Evolutionary conservation across 1,284 basidiomycete species (phyloP).

Genomic region (Vanrija sp.): DNA sequence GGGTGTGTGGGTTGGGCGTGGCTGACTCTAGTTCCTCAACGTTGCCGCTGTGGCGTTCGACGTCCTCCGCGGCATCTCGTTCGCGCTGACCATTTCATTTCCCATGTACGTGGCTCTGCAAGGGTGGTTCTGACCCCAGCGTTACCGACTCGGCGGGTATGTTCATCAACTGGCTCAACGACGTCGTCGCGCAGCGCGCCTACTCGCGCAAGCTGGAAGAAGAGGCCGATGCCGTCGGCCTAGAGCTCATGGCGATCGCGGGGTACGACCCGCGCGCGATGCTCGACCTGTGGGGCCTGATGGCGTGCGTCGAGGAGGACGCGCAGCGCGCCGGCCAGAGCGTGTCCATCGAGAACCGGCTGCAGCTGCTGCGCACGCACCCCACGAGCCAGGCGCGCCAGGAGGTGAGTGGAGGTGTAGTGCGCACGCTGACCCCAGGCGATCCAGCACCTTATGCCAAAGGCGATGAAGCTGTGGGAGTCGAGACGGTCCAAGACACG

Average conservation of each 20-base stretch:
- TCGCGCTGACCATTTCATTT: constrained; percentile 54
- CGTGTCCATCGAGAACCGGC: constrained; percentile 34
- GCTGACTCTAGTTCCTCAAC: constrained; percentile 49
- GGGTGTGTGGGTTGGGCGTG: constrained; percentile 10
- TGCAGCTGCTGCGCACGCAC: constrained; percentile 52
- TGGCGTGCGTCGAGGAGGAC: constrained; percentile 52
- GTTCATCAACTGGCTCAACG: constrained; percentile 53
- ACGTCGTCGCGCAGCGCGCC: constrained; percentile 52
- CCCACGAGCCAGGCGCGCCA: constrained; percentile 51
- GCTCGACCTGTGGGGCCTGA: constrained; percentile 52
- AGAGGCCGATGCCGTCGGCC: constrained; percentile 54
- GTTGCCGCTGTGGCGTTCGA: constrained; percentile 54
- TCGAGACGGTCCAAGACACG: no score
- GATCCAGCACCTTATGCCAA: constrained; percentile 43
- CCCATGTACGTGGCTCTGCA: constrained; percentile 39
- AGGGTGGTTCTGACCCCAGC: constrained; percentile 19
- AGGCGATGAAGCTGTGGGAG: constrained; percentile 47
- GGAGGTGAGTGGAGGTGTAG: constrained; percentile 21
- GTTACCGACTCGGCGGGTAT: constrained; percentile 52
- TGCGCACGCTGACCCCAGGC: constrained; percentile 20
- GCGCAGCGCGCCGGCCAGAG: constrained; percentile 36
- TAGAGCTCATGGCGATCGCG: constrained; percentile 52
- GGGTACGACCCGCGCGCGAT: constrained; percentile 54
- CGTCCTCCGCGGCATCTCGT: constrained; percentile 52
- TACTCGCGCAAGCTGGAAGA: constrained; percentile 54